These are phyloP conservation scores for Rhodomyrtus psidioides DNA, from an alignment of 441 rosid species.

Conservation along the genomic window DNA sequence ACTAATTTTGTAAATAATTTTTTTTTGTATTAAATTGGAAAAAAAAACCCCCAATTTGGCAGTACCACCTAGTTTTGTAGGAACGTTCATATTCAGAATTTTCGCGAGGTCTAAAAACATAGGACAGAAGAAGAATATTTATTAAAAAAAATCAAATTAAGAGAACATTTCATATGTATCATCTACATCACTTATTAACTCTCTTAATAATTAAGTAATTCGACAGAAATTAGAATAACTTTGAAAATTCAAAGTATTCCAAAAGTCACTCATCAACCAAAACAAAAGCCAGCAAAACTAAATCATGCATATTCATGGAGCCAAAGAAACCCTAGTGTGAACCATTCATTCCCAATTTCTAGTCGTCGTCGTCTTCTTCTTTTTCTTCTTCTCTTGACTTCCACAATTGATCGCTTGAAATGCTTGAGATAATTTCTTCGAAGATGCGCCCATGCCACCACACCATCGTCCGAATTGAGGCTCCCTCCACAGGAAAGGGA, in stretches of 20 bases:
- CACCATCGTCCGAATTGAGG: neutral
- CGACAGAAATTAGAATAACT: neutral
- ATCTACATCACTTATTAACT: neutral
- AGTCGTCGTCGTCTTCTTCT: too few relatives aligned
- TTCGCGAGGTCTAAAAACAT: neutral
- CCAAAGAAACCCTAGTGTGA: too few relatives aligned
- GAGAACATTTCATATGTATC: neutral
- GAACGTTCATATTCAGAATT: neutral
- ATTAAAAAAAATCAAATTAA: neutral
- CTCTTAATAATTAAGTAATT: neutral
- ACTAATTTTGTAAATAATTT: too few relatives aligned
- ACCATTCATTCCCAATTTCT: neutral
- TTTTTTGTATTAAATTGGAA: too few relatives aligned
- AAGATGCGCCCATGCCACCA: neutral
- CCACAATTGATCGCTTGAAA: neutral
- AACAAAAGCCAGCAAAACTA: neutral
- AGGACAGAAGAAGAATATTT: neutral
- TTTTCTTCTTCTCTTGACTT: neutral
- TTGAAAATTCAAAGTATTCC: neutral
- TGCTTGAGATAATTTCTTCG: neutral
- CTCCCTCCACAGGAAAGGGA: too few relatives aligned
- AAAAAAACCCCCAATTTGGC: too few relatives aligned
- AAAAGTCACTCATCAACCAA: neutral
- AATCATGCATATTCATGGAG: neutral
- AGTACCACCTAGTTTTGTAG: neutral